A percentile compares a stretch with the other conserved stretches of the same genome.
phyloP scores from a whole-genome alignment of 2,329 filamentous ascomycete species.

The Nemania sp. region DNA sequence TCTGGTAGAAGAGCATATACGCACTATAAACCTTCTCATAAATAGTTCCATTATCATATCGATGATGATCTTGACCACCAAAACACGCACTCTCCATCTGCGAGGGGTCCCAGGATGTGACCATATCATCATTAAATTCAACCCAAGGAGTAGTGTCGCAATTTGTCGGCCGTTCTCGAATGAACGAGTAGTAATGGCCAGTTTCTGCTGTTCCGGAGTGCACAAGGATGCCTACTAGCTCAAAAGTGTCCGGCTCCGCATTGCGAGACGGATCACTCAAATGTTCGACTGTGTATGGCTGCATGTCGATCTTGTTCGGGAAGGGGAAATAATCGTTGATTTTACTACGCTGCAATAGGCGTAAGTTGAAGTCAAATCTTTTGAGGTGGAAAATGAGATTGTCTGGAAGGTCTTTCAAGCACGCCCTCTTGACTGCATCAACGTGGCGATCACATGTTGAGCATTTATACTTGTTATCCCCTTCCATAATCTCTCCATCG shows the following conservation, averaged over 20 bases:
- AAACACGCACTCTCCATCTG: slow-evolving; percentile 78
- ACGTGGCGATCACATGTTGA: slow-evolving; percentile 86
- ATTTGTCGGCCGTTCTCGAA: slow-evolving; percentile 72
- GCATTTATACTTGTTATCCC: slow-evolving; percentile 98
- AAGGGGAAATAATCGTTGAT: slow-evolving; percentile 96
- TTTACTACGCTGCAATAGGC: slow-evolving; percentile 79
- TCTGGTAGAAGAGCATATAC: slow-evolving; percentile 98
- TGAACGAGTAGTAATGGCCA: slow-evolving; percentile 96
- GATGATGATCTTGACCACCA: slow-evolving; percentile 66
- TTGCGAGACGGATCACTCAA: slow-evolving; percentile 65
- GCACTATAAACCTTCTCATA: slow-evolving; percentile 80
- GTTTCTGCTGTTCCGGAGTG: slow-evolving; percentile 92
- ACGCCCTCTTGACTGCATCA: slow-evolving; percentile 90
- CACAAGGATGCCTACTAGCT: slow-evolving; percentile 92
- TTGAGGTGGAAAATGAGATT: slow-evolving; percentile 96
- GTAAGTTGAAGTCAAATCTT: slow-evolving; percentile 79
- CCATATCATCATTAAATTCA: slow-evolving; percentile 91
- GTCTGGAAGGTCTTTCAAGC: slow-evolving; percentile 88
- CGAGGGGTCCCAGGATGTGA: slow-evolving; percentile 72
- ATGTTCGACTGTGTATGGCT: slow-evolving; percentile 84
- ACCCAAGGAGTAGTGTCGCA: slow-evolving; percentile 66
- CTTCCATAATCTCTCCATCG: slow-evolving; percentile 94
- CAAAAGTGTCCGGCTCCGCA: slow-evolving; percentile 74
- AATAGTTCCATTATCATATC: slow-evolving; percentile 50
- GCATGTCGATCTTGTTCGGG: slow-evolving; percentile 80